A percentile compares a stretch with the other conserved stretches of the same genome.
phyloP scores from a whole-genome alignment of 2,329 filamentous ascomycete genomes.

The Kalaharituber pfeilii region DNA sequence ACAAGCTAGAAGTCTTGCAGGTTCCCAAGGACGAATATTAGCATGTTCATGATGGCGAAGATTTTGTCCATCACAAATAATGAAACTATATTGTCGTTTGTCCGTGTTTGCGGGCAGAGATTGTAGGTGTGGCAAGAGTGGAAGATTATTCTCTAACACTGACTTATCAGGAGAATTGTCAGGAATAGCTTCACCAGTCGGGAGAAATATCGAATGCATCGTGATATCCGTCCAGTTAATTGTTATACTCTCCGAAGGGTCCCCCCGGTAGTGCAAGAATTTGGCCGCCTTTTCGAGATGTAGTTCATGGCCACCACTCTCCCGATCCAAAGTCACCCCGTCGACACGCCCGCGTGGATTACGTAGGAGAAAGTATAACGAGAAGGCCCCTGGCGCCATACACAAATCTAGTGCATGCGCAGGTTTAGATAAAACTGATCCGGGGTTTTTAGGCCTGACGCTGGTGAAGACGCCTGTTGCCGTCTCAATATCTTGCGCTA shows the following conservation, averaged over 20 bases:
- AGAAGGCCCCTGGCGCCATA: constrained; percentile 40
- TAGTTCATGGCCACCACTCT: constrained; percentile 30
- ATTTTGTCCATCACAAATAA: constrained; percentile 35
- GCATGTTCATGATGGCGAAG: constrained; percentile 30
- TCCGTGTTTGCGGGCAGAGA: constrained; percentile 19
- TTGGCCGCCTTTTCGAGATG: constrained; percentile 18
- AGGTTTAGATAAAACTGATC: not conserved
- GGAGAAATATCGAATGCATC: constrained; percentile 4
- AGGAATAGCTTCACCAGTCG: constrained; percentile 22
- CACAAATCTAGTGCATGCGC: constrained; percentile 36
- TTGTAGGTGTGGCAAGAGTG: constrained; percentile 18
- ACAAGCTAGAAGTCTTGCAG: constrained; percentile 25
- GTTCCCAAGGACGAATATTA: constrained; percentile 25
- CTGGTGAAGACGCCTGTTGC: constrained; percentile 13
- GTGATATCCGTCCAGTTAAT: constrained; percentile 28
- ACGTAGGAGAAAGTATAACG: constrained; percentile 26
- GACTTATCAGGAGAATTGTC: constrained; percentile 24
- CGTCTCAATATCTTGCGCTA: constrained; percentile 21
- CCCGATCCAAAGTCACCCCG: constrained; percentile 30
- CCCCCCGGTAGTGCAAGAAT: not conserved
- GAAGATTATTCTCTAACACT: constrained; percentile 22
- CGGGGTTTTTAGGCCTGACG: not conserved
- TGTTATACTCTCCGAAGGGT: constrained; percentile 1
- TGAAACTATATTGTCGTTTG: constrained; percentile 28
- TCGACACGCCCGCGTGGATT: constrained; percentile 27